Evolutionary conservation across 352 stramenopile genomes (phyloP).

Genomic region (Blastocystis sp.): DNA sequence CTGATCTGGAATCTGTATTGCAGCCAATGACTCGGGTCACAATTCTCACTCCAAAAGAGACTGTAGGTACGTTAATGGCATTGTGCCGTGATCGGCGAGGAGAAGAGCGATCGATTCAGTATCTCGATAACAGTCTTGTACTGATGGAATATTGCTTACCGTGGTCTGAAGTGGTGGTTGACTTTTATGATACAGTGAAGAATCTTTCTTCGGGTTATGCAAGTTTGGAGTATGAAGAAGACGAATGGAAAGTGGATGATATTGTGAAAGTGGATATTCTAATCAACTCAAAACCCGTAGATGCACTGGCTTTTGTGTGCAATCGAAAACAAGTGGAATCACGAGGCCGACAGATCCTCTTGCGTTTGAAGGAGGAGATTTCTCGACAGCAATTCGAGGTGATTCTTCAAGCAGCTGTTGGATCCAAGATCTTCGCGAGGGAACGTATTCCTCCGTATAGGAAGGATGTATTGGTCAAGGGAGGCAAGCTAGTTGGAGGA

Average conservation of each 20-base stretch:
- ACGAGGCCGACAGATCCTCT: slow-evolving; percentile 82
- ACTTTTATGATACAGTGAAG: slow-evolving; percentile 98
- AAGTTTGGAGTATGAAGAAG: slow-evolving; percentile 87
- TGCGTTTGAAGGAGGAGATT: slow-evolving; percentile 84
- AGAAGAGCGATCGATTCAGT: slow-evolving; percentile 76
- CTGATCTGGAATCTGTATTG: slow-evolving; percentile 8
- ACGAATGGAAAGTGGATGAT: slow-evolving; percentile 83
- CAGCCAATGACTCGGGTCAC: slow-evolving; percentile 93
- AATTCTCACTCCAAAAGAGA: slow-evolving; percentile 90
- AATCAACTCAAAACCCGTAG: slow-evolving; percentile 76
- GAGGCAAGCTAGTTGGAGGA: slow-evolving; percentile 85
- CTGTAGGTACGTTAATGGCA: slow-evolving; percentile 88
- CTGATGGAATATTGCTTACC: slow-evolving; percentile 89
- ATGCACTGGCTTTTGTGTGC: slow-evolving; percentile 93
- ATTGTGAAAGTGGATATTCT: slow-evolving; percentile 77
- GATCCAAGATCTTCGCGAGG: slow-evolving; percentile 91
- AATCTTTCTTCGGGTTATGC: slow-evolving; percentile 90
- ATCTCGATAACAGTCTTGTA: slow-evolving; percentile 89
- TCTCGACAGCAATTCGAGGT: slow-evolving; percentile 98
- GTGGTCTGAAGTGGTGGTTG: slow-evolving; percentile 97
- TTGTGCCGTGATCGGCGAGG: slow-evolving; percentile 83
- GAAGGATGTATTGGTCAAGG: slow-evolving; percentile 90
- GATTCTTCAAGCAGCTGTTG: slow-evolving; percentile 92
- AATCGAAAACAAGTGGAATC: slow-evolving; percentile 80
- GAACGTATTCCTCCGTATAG: slow-evolving; percentile 91